Evolutionary conservation across 2,329 filamentous ascomycete genomes (phyloP), one percentile per base, ranked within the genome.

Genomic region (Ceratocystis cacaofunesta): DNA sequence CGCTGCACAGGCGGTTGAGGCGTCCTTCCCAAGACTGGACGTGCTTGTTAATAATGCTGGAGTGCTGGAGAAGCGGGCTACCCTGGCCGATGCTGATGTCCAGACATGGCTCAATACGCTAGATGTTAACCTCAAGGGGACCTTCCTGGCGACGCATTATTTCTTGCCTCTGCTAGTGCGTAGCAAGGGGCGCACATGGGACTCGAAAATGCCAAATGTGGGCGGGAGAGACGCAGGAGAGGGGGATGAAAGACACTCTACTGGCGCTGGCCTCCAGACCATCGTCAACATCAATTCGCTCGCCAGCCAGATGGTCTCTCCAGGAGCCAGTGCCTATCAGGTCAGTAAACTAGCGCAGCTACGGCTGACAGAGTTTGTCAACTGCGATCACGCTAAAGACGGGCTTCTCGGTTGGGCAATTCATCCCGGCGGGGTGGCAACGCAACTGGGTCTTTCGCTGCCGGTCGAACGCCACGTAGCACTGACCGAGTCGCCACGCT

Each of bases 71-170:
- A 69, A 69, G 17, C 74, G 72, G 55, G 66, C 69, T 0, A 70
- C 70, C n/a, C 71, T 78, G 17, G 70, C 70, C 19, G 75, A 78
- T n/a, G 70, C 73, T 2, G 71, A 77, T 28, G 72, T 74, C 3
- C 70, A 72, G 1, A 76, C 76, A n/a, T 82, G 78, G 74, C 79
- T 77, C 75, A 70, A 69, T 25, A 75, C 75, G 36, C 79, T 76
- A 70, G 77, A 80, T 46, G 76, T 81, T 64, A 83, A 83, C 66
- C 70, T 82, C 32, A 78, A 76, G 61, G 80, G 81, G 0, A 71
- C 75, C 0, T 79, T 80, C 55, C 73, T 80, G 12, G 70, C 77
- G 30, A 75, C 76, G 1, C 72, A 74, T 17, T 74, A 76, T 0
- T 82, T 84, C 68, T 71, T 84, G n/a, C 78, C 80, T 0, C 64